Conservation (phyloP, 139 green algal genomes). For the Chlorella vulgaris region DNA sequence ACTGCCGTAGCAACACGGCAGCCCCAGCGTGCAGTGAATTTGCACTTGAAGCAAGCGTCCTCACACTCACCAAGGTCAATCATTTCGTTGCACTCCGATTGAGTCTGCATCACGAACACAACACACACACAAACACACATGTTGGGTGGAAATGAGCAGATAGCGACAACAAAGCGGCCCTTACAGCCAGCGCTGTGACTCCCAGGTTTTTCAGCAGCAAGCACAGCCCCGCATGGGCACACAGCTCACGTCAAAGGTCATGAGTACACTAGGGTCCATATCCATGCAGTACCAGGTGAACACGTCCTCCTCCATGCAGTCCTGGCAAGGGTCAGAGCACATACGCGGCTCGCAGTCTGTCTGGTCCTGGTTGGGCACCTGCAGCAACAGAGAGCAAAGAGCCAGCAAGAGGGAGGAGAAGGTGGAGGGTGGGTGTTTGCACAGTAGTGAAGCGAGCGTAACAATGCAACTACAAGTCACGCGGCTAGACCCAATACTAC, state of each 20-base stretch:
- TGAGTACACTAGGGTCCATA: not conserved
- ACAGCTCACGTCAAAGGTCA: not conserved
- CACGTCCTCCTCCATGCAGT: conserved; percentile 22
- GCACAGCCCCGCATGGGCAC: too few species aligned
- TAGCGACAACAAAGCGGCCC: too few species aligned
- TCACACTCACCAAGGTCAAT: not conserved
- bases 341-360: conserved; percentile 19
- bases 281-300: conserved; percentile 9
- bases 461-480: not conserved
- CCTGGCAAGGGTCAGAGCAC: conserved; percentile 18
- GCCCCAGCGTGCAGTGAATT: not conserved
- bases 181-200: too few species aligned
- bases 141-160: too few species aligned
- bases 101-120: not conserved
- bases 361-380: conserved; percentile 1
- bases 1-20: not conserved
- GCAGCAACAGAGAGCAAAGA: not conserved
- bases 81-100: not conserved
- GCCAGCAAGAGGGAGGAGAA: too few species aligned
- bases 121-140: too few species aligned
- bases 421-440: not conserved
- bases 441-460: not conserved
- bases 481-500: not conserved
- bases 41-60: not conserved
- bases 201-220: too few species aligned